Percentiles rank a stretch among this genome's conserved stretches.
These are phyloP conservation scores for Volutella citrinella DNA, from an alignment of 2,329 filamentous ascomycete genomes.

Conservation along the genomic window DNA sequence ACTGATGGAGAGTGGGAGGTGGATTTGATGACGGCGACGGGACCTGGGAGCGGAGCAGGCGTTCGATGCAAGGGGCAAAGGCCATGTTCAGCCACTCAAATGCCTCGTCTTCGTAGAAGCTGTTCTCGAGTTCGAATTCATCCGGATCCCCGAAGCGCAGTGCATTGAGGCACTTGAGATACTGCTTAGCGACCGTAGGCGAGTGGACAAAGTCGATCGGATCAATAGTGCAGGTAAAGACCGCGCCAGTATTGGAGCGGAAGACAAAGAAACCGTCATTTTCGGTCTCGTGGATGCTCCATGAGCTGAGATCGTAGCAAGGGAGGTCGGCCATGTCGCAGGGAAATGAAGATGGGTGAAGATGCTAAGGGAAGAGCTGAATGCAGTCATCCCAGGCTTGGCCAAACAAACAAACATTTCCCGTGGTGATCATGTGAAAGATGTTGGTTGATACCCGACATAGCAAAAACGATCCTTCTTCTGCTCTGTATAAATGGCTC, in stretches of 20 bases:
- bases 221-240: not conserved
- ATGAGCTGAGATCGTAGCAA: not conserved
- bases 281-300: not conserved
- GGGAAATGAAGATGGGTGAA: no score
- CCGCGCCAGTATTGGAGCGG: not conserved
- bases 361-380: no score
- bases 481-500: no score
- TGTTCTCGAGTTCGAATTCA: not conserved
- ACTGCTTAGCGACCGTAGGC: not conserved
- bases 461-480: no score
- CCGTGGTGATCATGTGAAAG: no score
- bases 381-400: no score
- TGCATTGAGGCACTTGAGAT: not conserved
- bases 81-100: not conserved
- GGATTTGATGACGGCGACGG: no score
- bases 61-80: not conserved
- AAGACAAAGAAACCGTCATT: not conserved
- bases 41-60: not conserved
- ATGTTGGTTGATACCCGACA: no score
- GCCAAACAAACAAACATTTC: no score
- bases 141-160: not conserved
- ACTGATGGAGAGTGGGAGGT: not conserved
- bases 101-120: not conserved
- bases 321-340: not conserved
- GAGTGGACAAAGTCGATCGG: not conserved